Evolutionary conservation across 1,284 basidiomycete species (phyloP).

Genomic region (Ganoderma leucocontextum): DNA sequence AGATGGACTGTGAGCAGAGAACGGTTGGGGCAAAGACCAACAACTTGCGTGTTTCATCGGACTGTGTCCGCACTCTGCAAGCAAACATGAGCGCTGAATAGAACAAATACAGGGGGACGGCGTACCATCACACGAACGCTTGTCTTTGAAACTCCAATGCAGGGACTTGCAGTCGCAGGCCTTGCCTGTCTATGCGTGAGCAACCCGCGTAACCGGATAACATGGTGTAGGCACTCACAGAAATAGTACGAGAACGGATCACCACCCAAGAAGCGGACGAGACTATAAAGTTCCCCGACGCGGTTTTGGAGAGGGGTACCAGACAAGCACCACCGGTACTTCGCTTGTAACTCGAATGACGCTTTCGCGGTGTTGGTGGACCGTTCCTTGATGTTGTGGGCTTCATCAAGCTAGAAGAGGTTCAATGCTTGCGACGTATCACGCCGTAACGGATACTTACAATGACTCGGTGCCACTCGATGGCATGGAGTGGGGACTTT

Average conservation of each 20-base stretch:
- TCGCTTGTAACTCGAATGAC: constrained; percentile 86
- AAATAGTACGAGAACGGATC: constrained; percentile 94
- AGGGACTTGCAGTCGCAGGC: constrained; percentile 87
- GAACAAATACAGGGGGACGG: constrained; percentile 10
- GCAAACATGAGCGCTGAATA: not conserved
- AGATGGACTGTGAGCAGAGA: not conserved
- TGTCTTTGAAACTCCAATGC: constrained; percentile 91
- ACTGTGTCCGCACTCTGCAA: constrained; percentile 85
- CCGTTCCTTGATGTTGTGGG: constrained; percentile 98
- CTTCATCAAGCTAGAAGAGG: constrained; percentile 84
- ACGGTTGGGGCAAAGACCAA: not conserved
- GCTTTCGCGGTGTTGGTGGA: constrained; percentile 96
- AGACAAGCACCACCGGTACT: constrained; percentile 94
- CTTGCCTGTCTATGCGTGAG: constrained; percentile 61
- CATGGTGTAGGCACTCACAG: constrained; percentile 61
- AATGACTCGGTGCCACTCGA: constrained; percentile 88
- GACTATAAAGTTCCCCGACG: constrained; percentile 97
- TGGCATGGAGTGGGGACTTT: constrained; percentile 84
- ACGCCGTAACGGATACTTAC: constrained; percentile 45
- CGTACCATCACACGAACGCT: constrained; percentile 84
- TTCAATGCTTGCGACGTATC: constrained; percentile 15
- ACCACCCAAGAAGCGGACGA: constrained; percentile 91
- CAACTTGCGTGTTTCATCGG: constrained; percentile 90
- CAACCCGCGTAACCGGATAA: not conserved
- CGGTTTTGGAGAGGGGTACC: constrained; percentile 98